phyloP scores from a whole-genome alignment of 1,284 basidiomycete genomes.

The Anthracocystis walkeri region DNA sequence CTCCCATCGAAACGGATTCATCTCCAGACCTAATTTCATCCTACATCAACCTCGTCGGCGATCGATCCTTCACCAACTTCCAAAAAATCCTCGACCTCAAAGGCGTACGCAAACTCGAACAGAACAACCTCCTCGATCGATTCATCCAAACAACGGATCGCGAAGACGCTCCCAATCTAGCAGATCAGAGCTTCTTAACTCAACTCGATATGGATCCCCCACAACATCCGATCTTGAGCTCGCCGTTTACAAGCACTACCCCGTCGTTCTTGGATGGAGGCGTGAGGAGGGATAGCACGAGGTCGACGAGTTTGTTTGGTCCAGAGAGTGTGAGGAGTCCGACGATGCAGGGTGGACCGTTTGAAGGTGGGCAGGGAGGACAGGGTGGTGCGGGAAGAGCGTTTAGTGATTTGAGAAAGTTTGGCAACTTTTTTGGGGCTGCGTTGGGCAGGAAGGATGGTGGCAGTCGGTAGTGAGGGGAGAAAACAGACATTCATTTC shows the following conservation, averaged over 20 bases:
- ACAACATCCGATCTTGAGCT: slow-evolving; percentile 20
- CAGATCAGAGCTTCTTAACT: slow-evolving; percentile 70
- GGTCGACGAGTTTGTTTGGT: slow-evolving; percentile 32
- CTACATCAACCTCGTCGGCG: slow-evolving; percentile 59
- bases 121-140: slow-evolving; percentile 88
- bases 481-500: neutral
- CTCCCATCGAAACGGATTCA: slow-evolving; percentile 25
- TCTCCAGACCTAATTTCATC: slow-evolving; percentile 42
- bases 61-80: slow-evolving; percentile 68
- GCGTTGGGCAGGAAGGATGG: slow-evolving; percentile 56
- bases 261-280: slow-evolving; percentile 43
- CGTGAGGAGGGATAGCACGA: slow-evolving; percentile 20
- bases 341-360: slow-evolving; percentile 13
- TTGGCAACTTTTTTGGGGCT: slow-evolving; percentile 63
- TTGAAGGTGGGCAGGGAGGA: slow-evolving; percentile 15
- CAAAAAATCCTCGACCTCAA: slow-evolving; percentile 98
- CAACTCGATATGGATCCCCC: slow-evolving; percentile 89
- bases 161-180: slow-evolving; percentile 18
- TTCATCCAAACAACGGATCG: slow-evolving; percentile 79
- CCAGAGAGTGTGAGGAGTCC: slow-evolving; percentile 22
- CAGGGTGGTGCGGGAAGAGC: slow-evolving; percentile 41
- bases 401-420: slow-evolving; percentile 61
- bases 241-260: slow-evolving; percentile 40
- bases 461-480: neutral
- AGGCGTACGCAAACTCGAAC: slow-evolving; percentile 79